These are phyloP conservation scores for Coemansia sp. DNA, from an alignment of 192 early-diverging fungal species.

Conservation along the genomic window DNA sequence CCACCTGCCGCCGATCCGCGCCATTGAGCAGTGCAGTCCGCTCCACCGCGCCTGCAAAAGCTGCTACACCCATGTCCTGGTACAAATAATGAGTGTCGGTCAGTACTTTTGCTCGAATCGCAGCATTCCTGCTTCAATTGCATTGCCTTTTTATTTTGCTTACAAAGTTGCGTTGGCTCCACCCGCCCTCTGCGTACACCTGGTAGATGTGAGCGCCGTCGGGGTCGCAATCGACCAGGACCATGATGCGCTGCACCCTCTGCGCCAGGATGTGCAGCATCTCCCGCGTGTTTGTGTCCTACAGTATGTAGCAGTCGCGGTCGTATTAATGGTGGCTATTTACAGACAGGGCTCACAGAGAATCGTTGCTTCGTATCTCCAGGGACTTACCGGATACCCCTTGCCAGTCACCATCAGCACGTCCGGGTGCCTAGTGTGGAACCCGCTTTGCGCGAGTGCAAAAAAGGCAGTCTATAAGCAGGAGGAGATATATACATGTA, in stretches of 20 bases:
- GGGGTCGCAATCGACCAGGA: conserved; percentile 43
- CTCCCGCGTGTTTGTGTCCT: conserved; percentile 45
- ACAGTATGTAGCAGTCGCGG: no score
- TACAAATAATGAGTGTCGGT: no score
- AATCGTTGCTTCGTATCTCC: no score
- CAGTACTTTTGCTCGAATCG: no score
- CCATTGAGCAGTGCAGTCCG: conserved; percentile 31
- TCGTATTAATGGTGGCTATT: no score
- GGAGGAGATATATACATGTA: background rate
- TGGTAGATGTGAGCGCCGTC: conserved; percentile 46
- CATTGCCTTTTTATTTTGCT: background rate
- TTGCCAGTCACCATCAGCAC: conserved; percentile 29
- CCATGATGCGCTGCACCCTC: background rate
- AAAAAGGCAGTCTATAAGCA: conserved; percentile 29
- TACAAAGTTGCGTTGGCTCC: conserved; percentile 6
- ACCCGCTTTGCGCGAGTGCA: conserved; percentile 33
- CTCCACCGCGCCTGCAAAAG: conserved; percentile 20
- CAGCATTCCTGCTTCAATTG: no score
- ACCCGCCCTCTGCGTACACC: conserved; percentile 35
- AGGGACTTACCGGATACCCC: conserved; percentile 44
- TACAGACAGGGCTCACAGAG: no score
- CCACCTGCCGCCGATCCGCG: conserved; percentile 24
- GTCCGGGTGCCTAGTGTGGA: conserved; percentile 21
- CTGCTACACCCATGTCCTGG: conserved; percentile 10
- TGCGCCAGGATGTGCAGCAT: conserved; percentile 13